phyloP scores from a whole-genome alignment of 2,329 filamentous ascomycete species.

The Byssochlamys sp. region DNA sequence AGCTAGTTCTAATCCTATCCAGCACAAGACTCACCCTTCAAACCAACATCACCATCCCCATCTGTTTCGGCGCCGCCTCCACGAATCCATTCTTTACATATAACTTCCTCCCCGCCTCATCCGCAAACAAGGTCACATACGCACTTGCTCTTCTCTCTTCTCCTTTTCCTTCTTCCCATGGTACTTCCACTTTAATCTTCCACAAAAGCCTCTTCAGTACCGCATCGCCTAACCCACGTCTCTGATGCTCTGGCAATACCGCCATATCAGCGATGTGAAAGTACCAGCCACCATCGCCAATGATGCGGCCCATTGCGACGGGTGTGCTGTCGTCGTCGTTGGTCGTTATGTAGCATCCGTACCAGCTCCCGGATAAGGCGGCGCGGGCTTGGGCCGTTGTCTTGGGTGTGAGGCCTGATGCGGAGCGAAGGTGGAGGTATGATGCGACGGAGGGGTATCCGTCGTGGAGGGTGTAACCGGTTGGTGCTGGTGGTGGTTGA shows the following conservation, averaged over 20 bases:
- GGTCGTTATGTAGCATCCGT: conserved; percentile 33
- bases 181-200: conserved; percentile 33
- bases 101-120: conserved; percentile 35
- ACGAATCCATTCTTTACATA: conserved; percentile 42
- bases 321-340: conserved; percentile 6
- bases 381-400: conserved; percentile 29
- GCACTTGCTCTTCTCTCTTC: conserved; percentile 17
- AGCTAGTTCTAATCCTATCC: too few species aligned
- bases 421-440: conserved; percentile 31
- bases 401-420: conserved; percentile 28
- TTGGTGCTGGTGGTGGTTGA: conserved; percentile 13
- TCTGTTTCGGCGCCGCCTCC: conserved; percentile 23
- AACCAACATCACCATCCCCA: conserved; percentile 29
- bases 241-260: conserved; percentile 41
- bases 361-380: conserved; percentile 33
- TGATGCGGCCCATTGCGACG: conserved; percentile 43
- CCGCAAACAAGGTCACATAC: conserved; percentile 40
- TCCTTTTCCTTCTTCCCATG: conserved; percentile 11
- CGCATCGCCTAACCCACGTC: conserved; percentile 38
- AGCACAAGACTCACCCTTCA: background rate
- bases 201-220: conserved; percentile 37
- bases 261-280: conserved; percentile 44
- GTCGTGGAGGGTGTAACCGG: conserved; percentile 27
- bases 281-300: conserved; percentile 45
- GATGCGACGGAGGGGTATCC: conserved; percentile 26